These are phyloP conservation scores for Teunomyces kruisii DNA, from an alignment of 805 yeast species.

Conservation along the genomic window DNA sequence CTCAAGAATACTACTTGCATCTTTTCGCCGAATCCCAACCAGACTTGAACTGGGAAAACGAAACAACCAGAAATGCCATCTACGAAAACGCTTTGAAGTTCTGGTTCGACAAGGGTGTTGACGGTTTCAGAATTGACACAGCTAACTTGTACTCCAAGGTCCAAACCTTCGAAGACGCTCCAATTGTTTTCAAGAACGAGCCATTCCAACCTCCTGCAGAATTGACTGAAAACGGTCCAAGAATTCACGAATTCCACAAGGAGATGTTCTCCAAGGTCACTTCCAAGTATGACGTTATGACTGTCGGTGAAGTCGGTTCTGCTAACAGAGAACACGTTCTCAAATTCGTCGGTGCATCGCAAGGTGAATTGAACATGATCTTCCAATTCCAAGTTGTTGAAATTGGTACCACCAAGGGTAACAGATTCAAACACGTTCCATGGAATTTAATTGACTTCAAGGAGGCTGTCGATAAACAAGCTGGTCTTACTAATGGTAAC, in stretches of 20 bases:
- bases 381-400: constrained; percentile 35
- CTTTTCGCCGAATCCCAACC: constrained; percentile 57
- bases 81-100: constrained; percentile 48
- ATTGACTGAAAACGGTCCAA: constrained; percentile 46
- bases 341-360: constrained; percentile 42
- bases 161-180: constrained; percentile 48
- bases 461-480: constrained; percentile 18
- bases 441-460: constrained; percentile 42
- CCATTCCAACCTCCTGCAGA: constrained; percentile 40
- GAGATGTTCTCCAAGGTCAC: constrained; percentile 47
- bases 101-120: constrained; percentile 58
- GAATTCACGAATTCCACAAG: constrained; percentile 58
- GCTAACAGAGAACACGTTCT: constrained; percentile 41
- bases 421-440: constrained; percentile 34
- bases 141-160: constrained; percentile 54
- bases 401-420: constrained; percentile 37
- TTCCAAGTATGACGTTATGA: constrained; percentile 49
- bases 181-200: constrained; percentile 40
- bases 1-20: constrained; percentile 55
- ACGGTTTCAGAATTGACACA: constrained; percentile 60
- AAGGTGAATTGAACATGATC: constrained; percentile 42
- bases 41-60: constrained; percentile 62
- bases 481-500: constrained; percentile 42
- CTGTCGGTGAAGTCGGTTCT: constrained; percentile 57
- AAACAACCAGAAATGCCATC: constrained; percentile 36